These are phyloP conservation scores for Harringtonia aguacate DNA, from an alignment of 2,329 filamentous ascomycete species.

Conservation along the genomic window DNA sequence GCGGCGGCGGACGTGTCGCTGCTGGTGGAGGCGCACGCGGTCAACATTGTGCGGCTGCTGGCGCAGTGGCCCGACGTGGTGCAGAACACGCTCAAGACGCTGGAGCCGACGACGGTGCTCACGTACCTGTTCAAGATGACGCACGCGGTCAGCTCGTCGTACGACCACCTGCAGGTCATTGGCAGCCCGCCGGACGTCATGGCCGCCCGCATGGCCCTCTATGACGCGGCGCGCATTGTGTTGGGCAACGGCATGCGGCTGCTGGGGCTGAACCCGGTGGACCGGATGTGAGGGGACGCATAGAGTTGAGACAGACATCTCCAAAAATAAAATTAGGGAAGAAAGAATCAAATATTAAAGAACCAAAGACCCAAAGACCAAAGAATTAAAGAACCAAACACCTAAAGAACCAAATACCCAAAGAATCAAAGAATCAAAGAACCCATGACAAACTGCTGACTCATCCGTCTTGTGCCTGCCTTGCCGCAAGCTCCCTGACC, in stretches of 20 bases:
- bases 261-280: slow-evolving; percentile 67
- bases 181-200: slow-evolving; percentile 64
- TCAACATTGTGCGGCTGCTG: slow-evolving; percentile 65
- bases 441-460: too few relatives aligned
- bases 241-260: slow-evolving; percentile 75
- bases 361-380: background rate
- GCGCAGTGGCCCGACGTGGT: slow-evolving; percentile 79
- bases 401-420: background rate
- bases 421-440: background rate
- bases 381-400: background rate
- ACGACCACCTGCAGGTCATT: slow-evolving; percentile 74
- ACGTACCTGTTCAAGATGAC: slow-evolving; percentile 79
- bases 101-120: slow-evolving; percentile 49
- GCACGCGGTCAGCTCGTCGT: slow-evolving; percentile 67
- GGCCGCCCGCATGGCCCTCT: slow-evolving; percentile 65
- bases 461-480: too few relatives aligned
- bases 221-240: slow-evolving; percentile 64
- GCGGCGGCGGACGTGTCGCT: slow-evolving; percentile 54
- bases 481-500: too few relatives aligned
- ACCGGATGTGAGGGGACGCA: slow-evolving; percentile 31
- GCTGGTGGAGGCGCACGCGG: slow-evolving; percentile 60
- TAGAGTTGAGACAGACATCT: background rate
- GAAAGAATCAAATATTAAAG: background rate
- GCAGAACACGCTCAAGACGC: slow-evolving; percentile 71
- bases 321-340: background rate